These are phyloP conservation scores for Penicillium macrosclerotiorum DNA, from an alignment of 495 filamentous ascomycete species.

Conservation along the genomic window DNA sequence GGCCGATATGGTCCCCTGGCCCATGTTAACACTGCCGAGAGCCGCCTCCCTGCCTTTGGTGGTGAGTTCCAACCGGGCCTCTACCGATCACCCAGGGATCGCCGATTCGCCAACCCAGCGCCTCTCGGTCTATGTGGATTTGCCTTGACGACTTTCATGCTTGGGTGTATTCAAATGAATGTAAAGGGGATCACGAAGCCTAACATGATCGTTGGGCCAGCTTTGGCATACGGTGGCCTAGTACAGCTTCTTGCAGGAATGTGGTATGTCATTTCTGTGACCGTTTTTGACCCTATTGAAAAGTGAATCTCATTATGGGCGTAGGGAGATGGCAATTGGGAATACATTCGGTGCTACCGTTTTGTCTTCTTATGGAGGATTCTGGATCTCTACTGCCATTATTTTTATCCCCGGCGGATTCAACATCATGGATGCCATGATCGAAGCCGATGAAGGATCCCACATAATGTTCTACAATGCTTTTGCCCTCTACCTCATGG, in stretches of 20 bases:
- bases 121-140: conserved; percentile 78
- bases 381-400: conserved; percentile 87
- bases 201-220: conserved; percentile 61
- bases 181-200: conserved; percentile 54
- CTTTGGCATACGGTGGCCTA: conserved; percentile 72
- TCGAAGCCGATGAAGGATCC: conserved; percentile 41
- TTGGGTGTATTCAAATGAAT: conserved; percentile 71
- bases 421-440: conserved; percentile 45
- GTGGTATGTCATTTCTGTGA: conserved; percentile 66
- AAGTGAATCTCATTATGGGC: no score
- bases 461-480: conserved; percentile 56
- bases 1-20: conserved; percentile 52
- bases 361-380: conserved; percentile 88
- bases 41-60: conserved; percentile 73
- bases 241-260: conserved; percentile 86
- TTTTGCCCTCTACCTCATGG: conserved; percentile 76
- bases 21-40: conserved; percentile 58
- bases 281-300: background rate
- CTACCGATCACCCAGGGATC: conserved; percentile 55
- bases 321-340: conserved; percentile 94
- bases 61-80: conserved; percentile 89
- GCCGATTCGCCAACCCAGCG: conserved; percentile 77
- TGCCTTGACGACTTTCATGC: conserved; percentile 84
- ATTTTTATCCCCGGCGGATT: conserved; percentile 74
- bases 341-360: conserved; percentile 97